These are phyloP conservation scores for Bidens hawaiensis DNA, from an alignment of 140 eudicot genomes.

Conservation along the genomic window DNA sequence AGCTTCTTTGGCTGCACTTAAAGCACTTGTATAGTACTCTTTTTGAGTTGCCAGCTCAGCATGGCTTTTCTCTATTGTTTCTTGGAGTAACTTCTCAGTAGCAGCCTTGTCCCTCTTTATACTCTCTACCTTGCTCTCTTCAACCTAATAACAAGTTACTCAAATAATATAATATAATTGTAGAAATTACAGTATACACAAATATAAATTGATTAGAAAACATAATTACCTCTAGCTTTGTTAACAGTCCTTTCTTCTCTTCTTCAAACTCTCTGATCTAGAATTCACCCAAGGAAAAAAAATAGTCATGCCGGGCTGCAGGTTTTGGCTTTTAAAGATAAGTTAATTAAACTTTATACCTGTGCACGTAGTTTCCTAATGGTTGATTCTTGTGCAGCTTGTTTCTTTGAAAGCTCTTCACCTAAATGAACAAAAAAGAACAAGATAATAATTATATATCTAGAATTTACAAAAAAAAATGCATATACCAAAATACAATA, in stretches of 20 bases:
- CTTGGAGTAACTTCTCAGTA: constrained; percentile 89
- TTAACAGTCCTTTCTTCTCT: constrained; percentile 84
- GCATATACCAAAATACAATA: constrained; percentile 4
- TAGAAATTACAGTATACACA: background rate
- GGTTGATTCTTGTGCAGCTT: constrained; percentile 93
- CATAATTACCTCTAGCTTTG: constrained; percentile 82
- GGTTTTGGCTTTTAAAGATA: constrained; percentile 10
- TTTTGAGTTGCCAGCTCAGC: constrained; percentile 83
- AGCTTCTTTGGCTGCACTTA: constrained; percentile 89
- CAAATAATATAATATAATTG: background rate
- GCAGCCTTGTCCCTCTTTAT: constrained; percentile 78
- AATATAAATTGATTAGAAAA: background rate
- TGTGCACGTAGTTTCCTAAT: constrained; percentile 95
- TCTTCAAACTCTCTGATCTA: constrained; percentile 97
- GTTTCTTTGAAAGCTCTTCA: constrained; percentile 94
- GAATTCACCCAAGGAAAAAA: constrained; percentile 28
- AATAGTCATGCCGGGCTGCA: constrained; percentile 1
- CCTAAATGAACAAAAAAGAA: constrained; percentile 43
- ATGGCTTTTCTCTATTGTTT: constrained; percentile 86
- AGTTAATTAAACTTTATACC: constrained; percentile 33
- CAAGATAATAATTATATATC: background rate
- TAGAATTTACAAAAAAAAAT: background rate
- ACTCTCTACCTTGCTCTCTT: constrained; percentile 91
- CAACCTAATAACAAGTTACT: constrained; percentile 51
- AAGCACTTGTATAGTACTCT: constrained; percentile 72